Percentiles rank a stretch among this genome's conserved stretches.
phyloP scores from a whole-genome alignment of 1,284 basidiomycete species.

The Stygiomarasmius scandens region DNA sequence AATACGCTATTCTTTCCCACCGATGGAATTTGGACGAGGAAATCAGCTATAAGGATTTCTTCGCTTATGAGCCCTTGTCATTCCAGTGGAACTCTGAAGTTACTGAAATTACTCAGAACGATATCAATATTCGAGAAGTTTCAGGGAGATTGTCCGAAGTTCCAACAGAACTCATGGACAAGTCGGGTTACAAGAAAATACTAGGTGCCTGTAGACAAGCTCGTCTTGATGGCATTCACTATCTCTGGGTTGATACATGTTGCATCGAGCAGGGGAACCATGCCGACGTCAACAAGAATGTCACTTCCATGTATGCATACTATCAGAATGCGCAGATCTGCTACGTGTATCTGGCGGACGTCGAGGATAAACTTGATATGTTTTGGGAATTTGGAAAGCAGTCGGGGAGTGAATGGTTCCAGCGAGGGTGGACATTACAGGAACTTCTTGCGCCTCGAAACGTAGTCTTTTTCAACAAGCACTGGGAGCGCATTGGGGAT shows the following conservation, averaged over 20 bases:
- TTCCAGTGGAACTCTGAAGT: too few species aligned
- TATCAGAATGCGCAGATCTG: not conserved
- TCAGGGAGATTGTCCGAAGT: not conserved
- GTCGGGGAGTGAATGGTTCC: too few species aligned
- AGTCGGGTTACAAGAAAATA: not conserved
- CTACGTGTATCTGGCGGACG: not conserved
- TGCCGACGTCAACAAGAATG: too few species aligned
- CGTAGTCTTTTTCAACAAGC: not conserved
- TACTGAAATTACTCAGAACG: too few species aligned
- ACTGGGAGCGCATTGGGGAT: not conserved
- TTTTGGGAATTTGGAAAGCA: too few species aligned
- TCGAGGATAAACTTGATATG: too few species aligned
- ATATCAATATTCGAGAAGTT: too few species aligned
- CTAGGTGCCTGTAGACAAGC: not conserved
- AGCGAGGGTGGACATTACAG: not conserved
- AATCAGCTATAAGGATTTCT: too few species aligned
- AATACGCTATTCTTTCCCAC: not conserved
- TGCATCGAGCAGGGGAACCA: not conserved
- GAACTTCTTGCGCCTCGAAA: not conserved
- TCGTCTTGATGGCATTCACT: not conserved
- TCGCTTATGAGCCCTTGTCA: too few species aligned
- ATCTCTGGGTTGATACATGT: not conserved
- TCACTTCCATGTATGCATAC: too few species aligned
- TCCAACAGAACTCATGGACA: too few species aligned
- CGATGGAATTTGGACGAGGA: not conserved